Percentiles rank a stretch among this genome's conserved stretches.
Conservation (phyloP, 2,329 filamentous ascomycete species). For the Huntiella decipiens region DNA sequence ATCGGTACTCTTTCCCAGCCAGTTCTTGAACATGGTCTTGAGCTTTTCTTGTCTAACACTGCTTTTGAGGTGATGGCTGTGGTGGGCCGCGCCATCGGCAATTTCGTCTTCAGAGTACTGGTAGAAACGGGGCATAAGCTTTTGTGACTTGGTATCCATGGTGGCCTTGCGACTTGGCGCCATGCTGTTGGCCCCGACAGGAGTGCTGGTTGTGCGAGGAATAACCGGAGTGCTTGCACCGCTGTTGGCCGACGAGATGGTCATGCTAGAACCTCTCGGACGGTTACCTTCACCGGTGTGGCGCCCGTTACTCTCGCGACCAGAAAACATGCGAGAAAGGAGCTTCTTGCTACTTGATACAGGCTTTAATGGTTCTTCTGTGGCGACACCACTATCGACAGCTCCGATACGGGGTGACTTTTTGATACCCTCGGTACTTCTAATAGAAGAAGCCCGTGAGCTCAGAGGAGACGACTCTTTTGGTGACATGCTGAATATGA, state of each 20-base stretch:
- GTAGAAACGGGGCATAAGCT: slow-evolving; percentile 10
- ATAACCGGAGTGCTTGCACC: background rate
- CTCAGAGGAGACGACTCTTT: slow-evolving; percentile 9
- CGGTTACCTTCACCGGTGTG: slow-evolving; percentile 6
- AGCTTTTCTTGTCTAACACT: slow-evolving; percentile 88
- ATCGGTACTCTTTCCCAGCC: slow-evolving; percentile 72
- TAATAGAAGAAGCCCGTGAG: slow-evolving; percentile 11
- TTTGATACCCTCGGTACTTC: slow-evolving; percentile 8
- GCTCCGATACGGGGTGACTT: slow-evolving; percentile 6
- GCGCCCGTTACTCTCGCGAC: slow-evolving; percentile 6
- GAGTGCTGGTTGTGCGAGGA: slow-evolving; percentile 7
- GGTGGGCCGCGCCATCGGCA: slow-evolving; percentile 61
- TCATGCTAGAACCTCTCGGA: slow-evolving; percentile 11
- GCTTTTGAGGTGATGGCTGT: slow-evolving; percentile 77
- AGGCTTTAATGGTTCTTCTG: slow-evolving; percentile 8
- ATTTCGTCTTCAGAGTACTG: slow-evolving; percentile 24
- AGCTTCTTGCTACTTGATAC: slow-evolving; percentile 10
- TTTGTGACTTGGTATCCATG: background rate
- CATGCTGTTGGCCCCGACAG: background rate
- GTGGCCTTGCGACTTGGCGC: slow-evolving; percentile 7
- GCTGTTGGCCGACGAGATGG: slow-evolving; percentile 4
- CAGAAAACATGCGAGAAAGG: slow-evolving; percentile 10
- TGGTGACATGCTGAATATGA: slow-evolving; percentile 6
- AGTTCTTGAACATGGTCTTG: slow-evolving; percentile 71
- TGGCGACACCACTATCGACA: background rate